A percentile compares a stretch with the other conserved stretches of the same genome.
These are phyloP conservation scores for Phenoliferia sp. DNA, from an alignment of 1,284 basidiomycete genomes.

Conservation along the genomic window DNA sequence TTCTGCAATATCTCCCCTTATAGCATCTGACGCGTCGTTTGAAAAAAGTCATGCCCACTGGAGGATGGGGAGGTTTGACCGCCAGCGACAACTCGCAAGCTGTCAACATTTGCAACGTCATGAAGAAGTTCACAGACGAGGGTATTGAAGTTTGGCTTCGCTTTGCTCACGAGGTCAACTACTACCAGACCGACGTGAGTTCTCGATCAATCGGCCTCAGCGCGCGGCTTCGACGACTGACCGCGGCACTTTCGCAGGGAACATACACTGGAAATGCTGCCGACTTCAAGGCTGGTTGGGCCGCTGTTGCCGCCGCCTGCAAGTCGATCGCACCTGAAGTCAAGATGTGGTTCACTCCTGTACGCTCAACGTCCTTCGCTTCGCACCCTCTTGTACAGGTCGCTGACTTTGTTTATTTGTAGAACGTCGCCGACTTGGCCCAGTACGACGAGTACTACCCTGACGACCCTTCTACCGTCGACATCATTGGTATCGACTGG, in stretches of 20 bases:
- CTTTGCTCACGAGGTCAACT: slow-evolving; percentile 42
- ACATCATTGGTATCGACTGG: slow-evolving; percentile 38
- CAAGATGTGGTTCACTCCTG: slow-evolving; percentile 40
- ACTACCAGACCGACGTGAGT: slow-evolving; percentile 30
- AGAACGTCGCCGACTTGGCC: slow-evolving; percentile 33
- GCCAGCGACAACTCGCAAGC: slow-evolving; percentile 38
- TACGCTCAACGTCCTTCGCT: slow-evolving; percentile 15
- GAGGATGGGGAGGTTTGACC: slow-evolving; percentile 35
- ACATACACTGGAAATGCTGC: slow-evolving; percentile 37
- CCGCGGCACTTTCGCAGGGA: slow-evolving; percentile 1
- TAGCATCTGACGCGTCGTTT: not conserved
- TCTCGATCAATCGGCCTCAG: not conserved
- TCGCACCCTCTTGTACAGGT: slow-evolving; percentile 20
- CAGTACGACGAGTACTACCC: slow-evolving; percentile 38
- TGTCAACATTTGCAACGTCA: slow-evolving; percentile 38
- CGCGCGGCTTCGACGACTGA: not conserved
- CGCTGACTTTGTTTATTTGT: slow-evolving; percentile 7
- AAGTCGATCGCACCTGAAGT: slow-evolving; percentile 38
- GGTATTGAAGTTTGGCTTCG: slow-evolving; percentile 43
- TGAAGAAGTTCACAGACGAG: slow-evolving; percentile 44
- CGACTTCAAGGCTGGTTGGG: slow-evolving; percentile 43
- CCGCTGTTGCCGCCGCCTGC: slow-evolving; percentile 38
- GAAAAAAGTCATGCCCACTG: slow-evolving; percentile 27
- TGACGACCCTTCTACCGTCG: slow-evolving; percentile 38
- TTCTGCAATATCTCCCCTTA: not conserved